These are phyloP conservation scores for Colletotrichum cordylinicola DNA, from an alignment of 2,329 filamentous ascomycete species.

Conservation along the genomic window DNA sequence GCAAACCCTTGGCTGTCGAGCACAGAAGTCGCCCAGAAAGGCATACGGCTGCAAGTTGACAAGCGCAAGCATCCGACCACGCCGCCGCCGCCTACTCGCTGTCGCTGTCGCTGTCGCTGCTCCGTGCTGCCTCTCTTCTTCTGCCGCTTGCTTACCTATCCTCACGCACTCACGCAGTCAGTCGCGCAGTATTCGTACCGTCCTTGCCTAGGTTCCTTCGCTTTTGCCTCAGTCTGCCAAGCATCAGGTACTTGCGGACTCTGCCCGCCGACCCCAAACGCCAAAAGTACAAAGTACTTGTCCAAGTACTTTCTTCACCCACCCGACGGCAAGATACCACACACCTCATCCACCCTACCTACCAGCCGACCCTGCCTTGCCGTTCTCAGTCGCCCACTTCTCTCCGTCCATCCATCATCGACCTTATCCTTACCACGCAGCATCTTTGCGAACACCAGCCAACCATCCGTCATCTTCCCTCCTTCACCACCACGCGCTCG, in stretches of 20 bases:
- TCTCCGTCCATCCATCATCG: conserved; percentile 19
- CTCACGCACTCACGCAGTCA: too few relatives aligned
- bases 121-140: neutral
- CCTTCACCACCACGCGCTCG: conserved; percentile 16
- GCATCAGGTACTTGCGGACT: neutral
- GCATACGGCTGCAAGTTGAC: conserved; percentile 7
- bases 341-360: neutral
- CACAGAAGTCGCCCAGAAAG: neutral
- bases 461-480: conserved; percentile 24
- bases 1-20: conserved; percentile 2
- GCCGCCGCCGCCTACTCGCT: too few relatives aligned
- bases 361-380: conserved; percentile 2
- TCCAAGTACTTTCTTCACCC: neutral
- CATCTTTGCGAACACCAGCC: conserved; percentile 21
- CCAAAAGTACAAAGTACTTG: neutral
- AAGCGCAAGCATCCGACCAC: conserved; percentile 17
- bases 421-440: conserved; percentile 9
- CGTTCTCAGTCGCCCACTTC: conserved; percentile 21
- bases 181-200: neutral
- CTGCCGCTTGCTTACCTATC: too few relatives aligned
- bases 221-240: neutral
- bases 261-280: neutral
- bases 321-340: neutral
- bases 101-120: neutral
- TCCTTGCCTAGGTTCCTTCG: neutral